Base-by-base conservation (phyloP, 1,284 basidiomycete genomes). In the Microbotryum lychnidis-dioicae region DNA sequence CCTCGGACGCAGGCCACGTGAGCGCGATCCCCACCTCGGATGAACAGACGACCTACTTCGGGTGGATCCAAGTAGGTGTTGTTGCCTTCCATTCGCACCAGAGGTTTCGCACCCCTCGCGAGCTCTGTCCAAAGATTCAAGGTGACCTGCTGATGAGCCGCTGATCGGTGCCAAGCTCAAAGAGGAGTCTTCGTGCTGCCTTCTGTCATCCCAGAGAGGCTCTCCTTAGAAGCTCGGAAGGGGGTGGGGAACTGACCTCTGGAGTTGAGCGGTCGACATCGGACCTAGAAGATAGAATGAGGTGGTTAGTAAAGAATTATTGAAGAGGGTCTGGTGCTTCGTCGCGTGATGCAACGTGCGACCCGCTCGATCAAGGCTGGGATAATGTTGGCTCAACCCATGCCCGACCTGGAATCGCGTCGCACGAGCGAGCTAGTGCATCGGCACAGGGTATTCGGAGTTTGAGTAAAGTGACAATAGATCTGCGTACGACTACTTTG, bases 261-360 rank as follows among this genome's bases (percentile, higher is more conserved):
- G 71, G 85, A 79, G 77, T 97, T 97, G 76, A 97, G 85, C 60
- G 92, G 92, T 67, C 92, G 83, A 80, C 92, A 96, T 86, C 92
- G 70, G 33, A 67, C 54, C 56, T 58, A 4, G n/a, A 25, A 25
- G 0, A 4, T n/a, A 25, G 53, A 3, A 12, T 51, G 44, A 20
- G 16, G 21, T 31, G 54, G 6, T 6, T 33, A 23, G 29, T 84
- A 21, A 14, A 10, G 27, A 12, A 16, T 42, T 6, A 7, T n/a
- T 16, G 14, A 42, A 42, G 14, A 10, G 1, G 29, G 37, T 27
- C 23, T 42, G 25, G 54, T n/a, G 33, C 51, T 21, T 33, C 44
- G 14, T 25, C 42, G 31, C 46, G 44, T 20, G 31, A 12, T 23
- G 44, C 10, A 21, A 18, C 8, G 25, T 6, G 12, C 44, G 25